Evolutionary conservation across 148 eudicot genomes (phyloP).

Genomic region (Camellia sinensis): DNA sequence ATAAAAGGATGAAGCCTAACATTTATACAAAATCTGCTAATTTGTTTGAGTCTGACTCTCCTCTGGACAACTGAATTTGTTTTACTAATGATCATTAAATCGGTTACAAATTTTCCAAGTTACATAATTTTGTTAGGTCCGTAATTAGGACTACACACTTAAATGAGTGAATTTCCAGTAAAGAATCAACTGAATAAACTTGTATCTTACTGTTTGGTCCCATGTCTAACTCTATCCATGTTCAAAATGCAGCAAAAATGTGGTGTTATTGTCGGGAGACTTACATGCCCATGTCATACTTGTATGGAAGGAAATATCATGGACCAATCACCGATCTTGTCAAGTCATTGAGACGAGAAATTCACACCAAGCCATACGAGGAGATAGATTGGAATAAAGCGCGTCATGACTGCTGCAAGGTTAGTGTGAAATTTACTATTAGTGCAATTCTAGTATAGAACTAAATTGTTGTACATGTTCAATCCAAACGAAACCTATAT

Average conservation of each 20-base stretch:
- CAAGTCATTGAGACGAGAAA: constrained; percentile 12
- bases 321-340: constrained; percentile 14
- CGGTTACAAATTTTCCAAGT: no score
- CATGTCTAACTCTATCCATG: not conserved
- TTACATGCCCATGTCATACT: constrained; percentile 20
- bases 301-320: constrained; percentile 11
- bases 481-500: not conserved
- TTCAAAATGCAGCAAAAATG: constrained; percentile 22
- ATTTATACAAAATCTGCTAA: no score
- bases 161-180: no score
- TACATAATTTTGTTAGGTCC: no score
- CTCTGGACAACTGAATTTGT: no score
- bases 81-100: no score
- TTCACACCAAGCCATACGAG: not conserved
- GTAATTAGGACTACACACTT: no score
- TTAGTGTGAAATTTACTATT: not conserved
- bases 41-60: no score
- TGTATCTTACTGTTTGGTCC: no score
- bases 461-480: not conserved
- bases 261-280: constrained; percentile 17
- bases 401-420: constrained; percentile 18
- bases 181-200: no score
- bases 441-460: no score
- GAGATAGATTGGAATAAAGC: constrained; percentile 22
- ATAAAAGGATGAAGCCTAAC: no score